Base-by-base conservation (phyloP, 331 rosid genomes). In the Quercus tomentella region DNA sequence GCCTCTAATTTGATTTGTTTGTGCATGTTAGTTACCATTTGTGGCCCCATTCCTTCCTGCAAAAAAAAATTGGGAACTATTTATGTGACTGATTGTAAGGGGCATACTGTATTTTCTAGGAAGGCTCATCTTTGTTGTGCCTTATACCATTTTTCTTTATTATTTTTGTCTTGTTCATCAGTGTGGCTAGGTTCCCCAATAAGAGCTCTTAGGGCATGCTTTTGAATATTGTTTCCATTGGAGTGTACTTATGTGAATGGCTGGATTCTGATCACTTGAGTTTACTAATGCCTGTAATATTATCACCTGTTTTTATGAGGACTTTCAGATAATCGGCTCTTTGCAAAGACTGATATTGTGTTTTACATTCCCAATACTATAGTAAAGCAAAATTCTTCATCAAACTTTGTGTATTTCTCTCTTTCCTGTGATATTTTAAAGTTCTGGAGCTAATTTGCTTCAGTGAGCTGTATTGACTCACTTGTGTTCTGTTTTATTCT, bases 381-480 rank as follows among this genome's bases (percentile, higher is more conserved):
- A 65, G 18, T 17, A 0, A 30, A 7, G 23, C 2, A 41, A 30
- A 65, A 65, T 30, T 31, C 33, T 12, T 30, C 54, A 17, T 30
- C 23, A 30, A 30, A 1, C 14, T 17, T 31, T 16, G 8, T 65
- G 30, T 16, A 18, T 65, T 21, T 16, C 21, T 65, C 22, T 31
- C 43, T 65, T 30, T 30, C 17, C 70, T 30, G 10, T 16, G 22
- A 30, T 65, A 35, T 63, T 63, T 63, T 63, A 6, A 14, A 65
- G 70, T 30, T 67, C 37, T 35, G 18, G 72, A 33, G 25, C 18
- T 33, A 2, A 5, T 33, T 67, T 67, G 43, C 22, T 35, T 33
- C 5, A 17, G 23, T 37, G 65, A 58, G 80, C 82, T 72, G 80
- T 78, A 57, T 79, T 55, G 75, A 82, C 86, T 85, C 63, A 80